Evolutionary conservation across 768 basidiomycete species (phyloP).

Genomic region (Trametes coccinea): DNA sequence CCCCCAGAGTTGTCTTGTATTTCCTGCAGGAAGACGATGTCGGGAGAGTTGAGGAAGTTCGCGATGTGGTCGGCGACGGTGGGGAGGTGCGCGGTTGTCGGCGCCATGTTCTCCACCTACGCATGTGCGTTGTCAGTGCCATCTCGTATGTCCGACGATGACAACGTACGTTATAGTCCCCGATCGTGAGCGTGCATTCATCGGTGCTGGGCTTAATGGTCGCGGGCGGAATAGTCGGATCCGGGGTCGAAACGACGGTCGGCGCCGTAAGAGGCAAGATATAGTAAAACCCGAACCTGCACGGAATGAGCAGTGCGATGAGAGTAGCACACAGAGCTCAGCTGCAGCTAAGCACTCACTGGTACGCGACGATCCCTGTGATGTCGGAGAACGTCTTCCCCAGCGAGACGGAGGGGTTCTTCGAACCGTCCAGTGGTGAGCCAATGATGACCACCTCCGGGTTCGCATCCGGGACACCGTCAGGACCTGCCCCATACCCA

Average conservation of each 20-base stretch:
- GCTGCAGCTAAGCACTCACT: constrained; percentile 33
- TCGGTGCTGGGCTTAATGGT: constrained; percentile 35
- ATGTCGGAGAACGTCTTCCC: constrained; percentile 52
- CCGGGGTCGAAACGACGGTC: constrained; percentile 43
- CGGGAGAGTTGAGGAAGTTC: constrained; percentile 51
- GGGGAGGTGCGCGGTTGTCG: constrained; percentile 21
- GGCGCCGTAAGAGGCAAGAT: constrained; percentile 59
- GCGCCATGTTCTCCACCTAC: constrained; percentile 30
- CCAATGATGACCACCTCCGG: constrained; percentile 59
- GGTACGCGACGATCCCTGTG: constrained; percentile 53
- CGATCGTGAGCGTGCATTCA: constrained; percentile 51
- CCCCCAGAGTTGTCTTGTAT: constrained; percentile 62
- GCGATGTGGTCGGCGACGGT: constrained; percentile 53
- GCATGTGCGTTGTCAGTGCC: background rate
- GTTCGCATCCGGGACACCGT: constrained; percentile 55
- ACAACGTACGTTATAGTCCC: constrained; percentile 56
- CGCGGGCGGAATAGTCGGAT: constrained; percentile 40
- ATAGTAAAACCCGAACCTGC: constrained; percentile 50
- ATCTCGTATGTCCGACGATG: background rate
- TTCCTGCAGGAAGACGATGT: constrained; percentile 64
- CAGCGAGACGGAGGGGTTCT: constrained; percentile 51
- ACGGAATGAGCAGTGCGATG: too few relatives aligned
- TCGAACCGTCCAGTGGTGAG: constrained; percentile 51
- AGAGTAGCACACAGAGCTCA: too few relatives aligned
- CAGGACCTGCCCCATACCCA: constrained; percentile 37